Conservation (phyloP, 257 asterid genomes). For the Perilla frutescens region DNA sequence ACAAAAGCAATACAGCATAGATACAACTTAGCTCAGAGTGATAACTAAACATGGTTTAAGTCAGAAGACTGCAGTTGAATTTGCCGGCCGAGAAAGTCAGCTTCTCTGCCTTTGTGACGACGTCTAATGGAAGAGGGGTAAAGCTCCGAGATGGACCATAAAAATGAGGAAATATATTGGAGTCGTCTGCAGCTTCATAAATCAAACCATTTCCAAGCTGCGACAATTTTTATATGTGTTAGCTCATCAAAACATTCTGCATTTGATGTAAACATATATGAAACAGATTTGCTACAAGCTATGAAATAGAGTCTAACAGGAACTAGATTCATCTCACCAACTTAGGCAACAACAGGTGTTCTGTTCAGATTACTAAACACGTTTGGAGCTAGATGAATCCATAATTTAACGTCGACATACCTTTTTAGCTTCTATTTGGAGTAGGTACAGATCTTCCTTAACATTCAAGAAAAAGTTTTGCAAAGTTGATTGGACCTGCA, state of each 20-base stretch:
- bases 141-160: conserved; percentile 88
- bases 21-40: conserved; percentile 1
- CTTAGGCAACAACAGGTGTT: not conserved
- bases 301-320: not conserved
- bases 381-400: not conserved
- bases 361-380: conserved; percentile 9
- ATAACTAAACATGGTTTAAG: conserved; percentile 34
- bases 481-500: conserved; percentile 77
- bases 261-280: not conserved
- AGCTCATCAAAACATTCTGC: conserved; percentile 15
- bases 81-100: conserved; percentile 52
- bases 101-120: conserved; percentile 70
- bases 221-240: conserved; percentile 17
- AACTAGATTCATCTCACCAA: not conserved
- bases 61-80: conserved; percentile 62
- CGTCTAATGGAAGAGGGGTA: conserved; percentile 71
- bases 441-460: conserved; percentile 67
- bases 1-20: not conserved
- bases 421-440: conserved; percentile 73
- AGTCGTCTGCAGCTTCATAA: conserved; percentile 69
- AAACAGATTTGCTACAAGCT: not conserved
- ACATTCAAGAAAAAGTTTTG: conserved; percentile 61
- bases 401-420: conserved; percentile 32
- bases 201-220: conserved; percentile 89
- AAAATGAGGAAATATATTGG: conserved; percentile 77